These are phyloP conservation scores for Bocquillonia castaneifolia DNA, from an alignment of 441 rosid species.

Conservation along the genomic window DNA sequence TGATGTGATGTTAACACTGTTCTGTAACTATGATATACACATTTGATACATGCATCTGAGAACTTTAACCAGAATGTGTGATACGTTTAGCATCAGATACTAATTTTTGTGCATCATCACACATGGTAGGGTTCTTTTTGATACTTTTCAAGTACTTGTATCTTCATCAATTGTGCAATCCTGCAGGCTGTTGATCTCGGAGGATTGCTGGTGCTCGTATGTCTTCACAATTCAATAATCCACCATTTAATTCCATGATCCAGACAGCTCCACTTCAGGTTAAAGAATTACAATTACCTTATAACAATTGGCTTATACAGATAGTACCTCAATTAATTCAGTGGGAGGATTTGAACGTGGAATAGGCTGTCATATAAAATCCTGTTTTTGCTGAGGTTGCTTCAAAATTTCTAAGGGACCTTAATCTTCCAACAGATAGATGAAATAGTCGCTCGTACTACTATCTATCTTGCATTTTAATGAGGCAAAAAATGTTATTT, in stretches of 20 bases:
- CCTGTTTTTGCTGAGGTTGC: constrained; percentile 88
- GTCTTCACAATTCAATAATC: constrained; percentile 51
- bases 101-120: background rate
- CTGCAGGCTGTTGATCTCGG: constrained; percentile 78
- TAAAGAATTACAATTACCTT: constrained; percentile 37
- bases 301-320: constrained; percentile 74
- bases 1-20: background rate
- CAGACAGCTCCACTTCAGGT: constrained; percentile 65
- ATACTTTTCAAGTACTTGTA: background rate
- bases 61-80: background rate
- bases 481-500: background rate
- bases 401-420: constrained; percentile 62
- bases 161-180: constrained; percentile 8
- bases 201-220: constrained; percentile 59
- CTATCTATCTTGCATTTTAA: background rate
- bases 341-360: constrained; percentile 84
- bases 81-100: background rate
- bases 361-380: constrained; percentile 73
- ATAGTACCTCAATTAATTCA: constrained; percentile 63
- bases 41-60: background rate
- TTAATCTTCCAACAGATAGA: constrained; percentile 30
- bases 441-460: constrained; percentile 5
- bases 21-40: background rate
- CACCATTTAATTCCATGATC: constrained; percentile 83
- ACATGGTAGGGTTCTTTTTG: background rate